Evolutionary conservation across 495 filamentous ascomycete genomes (phyloP), one percentile per base, ranked within the genome.

Genomic region (Hypoxylon subgilvum): DNA sequence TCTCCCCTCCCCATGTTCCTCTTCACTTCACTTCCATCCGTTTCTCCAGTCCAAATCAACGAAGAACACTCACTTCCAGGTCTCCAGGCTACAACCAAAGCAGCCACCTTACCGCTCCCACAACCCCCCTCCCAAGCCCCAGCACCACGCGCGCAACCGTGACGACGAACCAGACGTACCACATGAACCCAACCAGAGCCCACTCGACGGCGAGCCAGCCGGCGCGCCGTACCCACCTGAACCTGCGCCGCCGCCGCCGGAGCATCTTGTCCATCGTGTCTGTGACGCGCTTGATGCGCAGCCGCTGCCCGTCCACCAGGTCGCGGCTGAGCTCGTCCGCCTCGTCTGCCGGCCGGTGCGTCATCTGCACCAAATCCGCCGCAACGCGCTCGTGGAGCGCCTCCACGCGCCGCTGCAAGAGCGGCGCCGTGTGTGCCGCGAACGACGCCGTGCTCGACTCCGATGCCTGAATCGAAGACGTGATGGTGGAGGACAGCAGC

Each of bases 141-240:
- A 86, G 74, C 1, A 87, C 60, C 16, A 90, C 52, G 51, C 88
- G 78, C 44, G 86, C 76, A 9, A 86, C 78, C 79, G 90, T 86
- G 13, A 92, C 89, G 38, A 91, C 74, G 45, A 90, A 77, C 89
- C 89, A 93, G 7, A 90, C 86, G 70, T 86, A 88, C 89, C 89
- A 93, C 79, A 93, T 85, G 49, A 89, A 80, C 12, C 84, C 88
- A 25, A 93, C 85, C 17, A 93, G 77, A 22, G 82, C 79, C 89
- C 89, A 93, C 76, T 93, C 89, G 16, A 93, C 79, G 19, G 86
- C 73, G 7, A 88, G 74, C 77, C 87, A 93, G 3, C 86, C 86
- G 0, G 81, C 80, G 16, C 86, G 70, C 22, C 90, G 74, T 1
- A 90, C 72, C 86, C 88, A 92, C 17, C 89, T 76, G 36, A 92